Evolutionary conservation across 2,329 filamentous ascomycete species (phyloP).

Genomic region (Leptographium lundbergii): DNA sequence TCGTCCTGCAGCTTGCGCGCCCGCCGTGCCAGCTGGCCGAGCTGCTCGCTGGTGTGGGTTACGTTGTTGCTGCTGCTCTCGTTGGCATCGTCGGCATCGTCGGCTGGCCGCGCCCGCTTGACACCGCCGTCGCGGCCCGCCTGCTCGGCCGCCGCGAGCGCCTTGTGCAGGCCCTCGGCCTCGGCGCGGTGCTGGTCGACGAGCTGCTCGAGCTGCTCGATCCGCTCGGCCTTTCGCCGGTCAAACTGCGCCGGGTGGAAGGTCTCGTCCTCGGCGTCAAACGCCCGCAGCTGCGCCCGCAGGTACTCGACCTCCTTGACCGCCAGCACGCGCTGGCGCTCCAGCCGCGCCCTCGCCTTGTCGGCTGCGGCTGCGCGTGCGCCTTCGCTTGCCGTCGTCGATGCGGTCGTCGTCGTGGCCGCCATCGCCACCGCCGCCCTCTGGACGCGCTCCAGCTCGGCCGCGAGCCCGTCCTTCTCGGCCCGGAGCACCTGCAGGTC

Average conservation of each 20-base stretch:
- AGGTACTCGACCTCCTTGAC: constrained; percentile 91
- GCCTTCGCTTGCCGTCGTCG: not conserved
- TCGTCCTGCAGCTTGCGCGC: constrained; percentile 76
- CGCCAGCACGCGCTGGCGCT: constrained; percentile 74
- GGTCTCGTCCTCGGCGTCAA: constrained; percentile 78
- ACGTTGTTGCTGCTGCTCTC: constrained; percentile 35
- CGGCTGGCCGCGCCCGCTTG: constrained; percentile 54
- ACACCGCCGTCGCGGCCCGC: constrained; percentile 24
- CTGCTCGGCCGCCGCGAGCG: constrained; percentile 54
- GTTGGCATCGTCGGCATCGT: constrained; percentile 34
- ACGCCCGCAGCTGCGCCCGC: constrained; percentile 77
- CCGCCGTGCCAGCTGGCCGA: constrained; percentile 77
- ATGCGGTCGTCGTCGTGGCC: not conserved
- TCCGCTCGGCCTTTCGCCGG: constrained; percentile 57
- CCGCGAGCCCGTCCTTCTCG: constrained; percentile 51
- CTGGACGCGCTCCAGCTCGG: constrained; percentile 61
- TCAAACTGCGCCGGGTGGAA: constrained; percentile 74
- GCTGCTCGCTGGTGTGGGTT: constrained; percentile 49
- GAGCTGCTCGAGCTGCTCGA: constrained; percentile 72
- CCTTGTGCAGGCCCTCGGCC: constrained; percentile 58
- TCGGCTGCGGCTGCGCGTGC: constrained; percentile 23
- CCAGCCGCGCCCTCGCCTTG: constrained; percentile 61
- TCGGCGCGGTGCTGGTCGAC: constrained; percentile 80
- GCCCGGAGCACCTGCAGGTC: constrained; percentile 59
- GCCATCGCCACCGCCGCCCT: constrained; percentile 16